Percentiles rank a stretch among this genome's conserved stretches.
These are phyloP conservation scores for Vaccinium myrtillus DNA, from an alignment of 148 eudicot species.

Conservation along the genomic window DNA sequence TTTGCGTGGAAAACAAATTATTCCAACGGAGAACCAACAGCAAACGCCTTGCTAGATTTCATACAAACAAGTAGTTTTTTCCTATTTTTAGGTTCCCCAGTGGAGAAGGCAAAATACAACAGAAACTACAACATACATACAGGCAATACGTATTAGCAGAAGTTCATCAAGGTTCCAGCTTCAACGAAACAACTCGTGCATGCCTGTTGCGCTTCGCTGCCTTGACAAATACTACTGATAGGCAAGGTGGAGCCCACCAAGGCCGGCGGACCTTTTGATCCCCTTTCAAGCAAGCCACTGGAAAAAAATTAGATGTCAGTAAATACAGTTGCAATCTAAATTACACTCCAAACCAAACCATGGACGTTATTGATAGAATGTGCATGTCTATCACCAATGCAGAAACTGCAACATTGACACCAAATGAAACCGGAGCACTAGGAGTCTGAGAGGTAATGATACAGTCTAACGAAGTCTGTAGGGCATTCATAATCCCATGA, in stretches of 20 bases:
- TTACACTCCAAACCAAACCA: background rate
- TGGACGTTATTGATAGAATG: background rate
- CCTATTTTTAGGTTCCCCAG: conserved; percentile 14
- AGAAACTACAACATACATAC: conserved; percentile 26
- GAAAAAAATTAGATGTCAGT: conserved; percentile 1
- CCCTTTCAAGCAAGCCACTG: conserved; percentile 98
- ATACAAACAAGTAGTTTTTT: conserved; percentile 12
- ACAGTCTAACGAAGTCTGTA: background rate
- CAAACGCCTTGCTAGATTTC: conserved; percentile 13
- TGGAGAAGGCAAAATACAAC: conserved; percentile 2
- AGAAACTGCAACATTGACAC: background rate
- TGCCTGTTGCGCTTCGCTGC: conserved; percentile 86
- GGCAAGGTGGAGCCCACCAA: conserved; percentile 98
- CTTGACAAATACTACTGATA: conserved; percentile 62
- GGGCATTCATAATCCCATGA: background rate
- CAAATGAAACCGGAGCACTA: background rate
- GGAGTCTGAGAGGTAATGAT: background rate
- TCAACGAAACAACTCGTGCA: conserved; percentile 86
- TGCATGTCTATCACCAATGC: background rate
- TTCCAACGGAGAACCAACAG: conserved; percentile 17
- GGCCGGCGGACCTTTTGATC: conserved; percentile 85
- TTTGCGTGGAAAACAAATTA: conserved; percentile 9
- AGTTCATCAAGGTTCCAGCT: conserved; percentile 77
- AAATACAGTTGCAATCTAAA: conserved; percentile 6
- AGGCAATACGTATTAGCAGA: conserved; percentile 27